phyloP scores from a whole-genome alignment of 2,329 filamentous ascomycete species.

The Xylaria digitata region DNA sequence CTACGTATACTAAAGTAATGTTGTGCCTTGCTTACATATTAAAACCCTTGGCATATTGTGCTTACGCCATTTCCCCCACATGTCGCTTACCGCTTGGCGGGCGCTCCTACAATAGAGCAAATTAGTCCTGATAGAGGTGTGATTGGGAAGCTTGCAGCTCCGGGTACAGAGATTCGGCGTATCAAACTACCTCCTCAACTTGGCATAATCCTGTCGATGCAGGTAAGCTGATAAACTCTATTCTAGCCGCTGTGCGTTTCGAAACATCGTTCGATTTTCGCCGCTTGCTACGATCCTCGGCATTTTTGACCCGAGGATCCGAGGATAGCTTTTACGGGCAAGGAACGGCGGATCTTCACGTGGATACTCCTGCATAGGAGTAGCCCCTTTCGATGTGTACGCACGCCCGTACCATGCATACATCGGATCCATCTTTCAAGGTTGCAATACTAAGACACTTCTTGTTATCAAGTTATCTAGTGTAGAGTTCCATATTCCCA shows the following conservation, averaged over 20 bases:
- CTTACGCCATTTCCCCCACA: neutral
- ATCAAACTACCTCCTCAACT: neutral
- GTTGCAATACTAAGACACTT: neutral
- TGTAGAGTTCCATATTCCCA: neutral
- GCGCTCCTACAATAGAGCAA: too few species aligned
- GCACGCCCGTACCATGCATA: neutral
- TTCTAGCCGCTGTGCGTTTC: neutral
- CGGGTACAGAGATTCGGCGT: neutral
- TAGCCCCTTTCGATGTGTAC: neutral
- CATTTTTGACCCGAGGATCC: neutral
- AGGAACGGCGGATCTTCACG: neutral
- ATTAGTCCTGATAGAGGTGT: neutral
- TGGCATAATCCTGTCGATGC: neutral
- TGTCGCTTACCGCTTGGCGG: neutral
- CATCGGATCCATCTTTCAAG: neutral
- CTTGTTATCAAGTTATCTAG: neutral
- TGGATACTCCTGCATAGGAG: neutral
- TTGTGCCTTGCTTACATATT: neutral
- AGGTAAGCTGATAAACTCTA: neutral
- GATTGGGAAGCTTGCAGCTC: neutral
- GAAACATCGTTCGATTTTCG: neutral
- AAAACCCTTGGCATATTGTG: neutral
- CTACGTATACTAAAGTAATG: neutral
- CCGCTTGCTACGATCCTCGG: neutral
- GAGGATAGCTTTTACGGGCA: neutral